A percentile compares a stretch with the other conserved stretches of the same genome.
These are phyloP conservation scores for Dactylonectria macrodidyma DNA, from an alignment of 2,329 filamentous ascomycete genomes.

Conservation along the genomic window DNA sequence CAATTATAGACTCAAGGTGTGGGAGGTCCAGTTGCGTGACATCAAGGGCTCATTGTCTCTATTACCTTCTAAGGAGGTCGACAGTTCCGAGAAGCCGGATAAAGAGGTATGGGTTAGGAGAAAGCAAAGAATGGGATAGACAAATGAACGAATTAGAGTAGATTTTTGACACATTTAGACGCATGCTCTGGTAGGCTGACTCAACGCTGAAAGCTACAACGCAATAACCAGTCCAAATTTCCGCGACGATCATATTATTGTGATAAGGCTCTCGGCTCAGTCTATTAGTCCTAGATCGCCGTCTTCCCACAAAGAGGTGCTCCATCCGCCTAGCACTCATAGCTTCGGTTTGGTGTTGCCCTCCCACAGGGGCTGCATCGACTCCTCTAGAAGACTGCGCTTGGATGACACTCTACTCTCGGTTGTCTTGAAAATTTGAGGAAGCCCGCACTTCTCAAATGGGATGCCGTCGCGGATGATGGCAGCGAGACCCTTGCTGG, in stretches of 20 bases:
- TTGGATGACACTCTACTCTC: conserved; percentile 44
- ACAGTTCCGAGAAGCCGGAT: conserved; percentile 25
- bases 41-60: not conserved
- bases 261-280: not conserved
- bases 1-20: conserved; percentile 72
- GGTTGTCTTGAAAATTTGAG: conserved; percentile 53
- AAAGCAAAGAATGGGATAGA: conserved; percentile 56
- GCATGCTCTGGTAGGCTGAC: not conserved
- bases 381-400: conserved; percentile 13
- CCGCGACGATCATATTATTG: too few relatives aligned
- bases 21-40: conserved; percentile 73
- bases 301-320: too few relatives aligned
- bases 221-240: too few relatives aligned
- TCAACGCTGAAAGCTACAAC: too few relatives aligned
- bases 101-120: conserved; percentile 62
- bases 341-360: conserved; percentile 9
- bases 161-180: not conserved
- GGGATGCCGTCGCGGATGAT: conserved; percentile 54
- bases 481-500: conserved; percentile 57
- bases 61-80: not conserved
- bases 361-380: conserved; percentile 15
- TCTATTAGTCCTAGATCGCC: too few relatives aligned
- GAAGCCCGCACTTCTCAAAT: conserved; percentile 56
- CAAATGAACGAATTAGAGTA: not conserved
- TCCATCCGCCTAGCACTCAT: not conserved